Base-by-base conservation (phyloP, 1,139 yeast species). In the Pichia sp. region DNA sequence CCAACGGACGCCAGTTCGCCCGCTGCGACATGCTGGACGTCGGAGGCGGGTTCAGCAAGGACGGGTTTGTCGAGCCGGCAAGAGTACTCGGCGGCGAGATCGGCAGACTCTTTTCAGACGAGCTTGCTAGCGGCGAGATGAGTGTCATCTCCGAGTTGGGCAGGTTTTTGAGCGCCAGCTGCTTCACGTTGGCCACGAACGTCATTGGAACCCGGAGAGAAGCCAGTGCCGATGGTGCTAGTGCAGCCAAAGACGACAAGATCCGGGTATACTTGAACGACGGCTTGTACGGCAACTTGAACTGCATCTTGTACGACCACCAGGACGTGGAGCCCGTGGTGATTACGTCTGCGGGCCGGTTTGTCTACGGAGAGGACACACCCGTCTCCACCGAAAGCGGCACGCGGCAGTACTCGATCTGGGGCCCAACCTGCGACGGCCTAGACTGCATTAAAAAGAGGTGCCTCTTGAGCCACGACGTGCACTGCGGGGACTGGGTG, bases 391-490 rank as follows among this genome's bases (percentile, higher is more conserved):
- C 41, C 13, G 41, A 38, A 3, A 38, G n/a, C 16, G 49, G 47
- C 32, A 49, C 53, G 8, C 59, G 60, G 42, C 72, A 70, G 63
- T 89, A 76, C 67, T 84, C 96, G 23, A 79, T 93, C 57, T 93
- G 98, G 98, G 99, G 99, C 8, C 99, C 98, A 50, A 93, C 98
- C 26, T 93, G 99, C 73, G 99, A 93, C 71, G 97, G 98, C 4
- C 77, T 93, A 61, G 99, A 93, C 70, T 87, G 96, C 70, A 82
- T 93, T 56, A 72, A 87, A 31, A 71, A 76, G 52, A 76, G 74
- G 45, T 73, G 81, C 57, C 64, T 64, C 50, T 75, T 92, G 67
- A 76, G 83, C 16, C 77, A 78, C 53, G 81, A 84, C 50, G 83
- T 90, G 51, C 75, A 76, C 45, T 86, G 87, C 50, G 98, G 97